phyloP scores from a whole-genome alignment of 345 rosid genomes.

The Lumnitzera racemosa region DNA sequence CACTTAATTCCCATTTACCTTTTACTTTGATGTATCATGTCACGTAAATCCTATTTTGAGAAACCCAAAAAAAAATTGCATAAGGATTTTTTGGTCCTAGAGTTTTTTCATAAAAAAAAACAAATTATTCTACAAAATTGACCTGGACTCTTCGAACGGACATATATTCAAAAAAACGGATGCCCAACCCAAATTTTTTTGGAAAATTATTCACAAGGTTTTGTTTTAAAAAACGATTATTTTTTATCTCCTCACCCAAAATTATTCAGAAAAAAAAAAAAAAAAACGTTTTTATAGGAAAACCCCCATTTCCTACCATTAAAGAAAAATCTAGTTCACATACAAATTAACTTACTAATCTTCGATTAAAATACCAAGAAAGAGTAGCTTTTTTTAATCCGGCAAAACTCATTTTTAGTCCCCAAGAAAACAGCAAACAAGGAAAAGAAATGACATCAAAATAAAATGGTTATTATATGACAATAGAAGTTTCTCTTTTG shows the following conservation, averaged over 20 bases:
- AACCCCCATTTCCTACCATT: too few species aligned
- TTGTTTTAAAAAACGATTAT: constrained; percentile 4
- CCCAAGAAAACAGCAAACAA: constrained; percentile 14
- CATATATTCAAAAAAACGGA: constrained; percentile 39
- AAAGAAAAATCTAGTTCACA: too few species aligned
- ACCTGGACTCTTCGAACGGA: constrained; percentile 45
- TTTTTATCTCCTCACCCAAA: constrained; percentile 8
- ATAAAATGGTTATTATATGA: too few species aligned
- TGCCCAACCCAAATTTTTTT: constrained; percentile 26
- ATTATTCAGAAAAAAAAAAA: too few species aligned
- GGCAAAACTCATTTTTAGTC: constrained; percentile 55
- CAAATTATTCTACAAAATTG: not conserved
- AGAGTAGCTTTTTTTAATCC: constrained; percentile 53
- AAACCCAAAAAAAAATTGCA: too few species aligned
- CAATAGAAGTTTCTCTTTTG: too few species aligned
- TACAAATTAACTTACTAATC: constrained; percentile 23
- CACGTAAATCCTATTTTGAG: not conserved
- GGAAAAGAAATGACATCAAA: not conserved
- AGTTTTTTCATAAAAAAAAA: not conserved
- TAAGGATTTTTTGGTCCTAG: not conserved
- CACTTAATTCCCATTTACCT: constrained; percentile 7
- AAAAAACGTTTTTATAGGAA: too few species aligned
- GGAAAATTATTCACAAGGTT: constrained; percentile 9
- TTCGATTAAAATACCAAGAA: constrained; percentile 40
- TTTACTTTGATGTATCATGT: not conserved